A percentile compares a stretch with the other conserved stretches of the same genome.
phyloP scores from a whole-genome alignment of 208 protist genomes.

The Trichomonas gallinae region DNA sequence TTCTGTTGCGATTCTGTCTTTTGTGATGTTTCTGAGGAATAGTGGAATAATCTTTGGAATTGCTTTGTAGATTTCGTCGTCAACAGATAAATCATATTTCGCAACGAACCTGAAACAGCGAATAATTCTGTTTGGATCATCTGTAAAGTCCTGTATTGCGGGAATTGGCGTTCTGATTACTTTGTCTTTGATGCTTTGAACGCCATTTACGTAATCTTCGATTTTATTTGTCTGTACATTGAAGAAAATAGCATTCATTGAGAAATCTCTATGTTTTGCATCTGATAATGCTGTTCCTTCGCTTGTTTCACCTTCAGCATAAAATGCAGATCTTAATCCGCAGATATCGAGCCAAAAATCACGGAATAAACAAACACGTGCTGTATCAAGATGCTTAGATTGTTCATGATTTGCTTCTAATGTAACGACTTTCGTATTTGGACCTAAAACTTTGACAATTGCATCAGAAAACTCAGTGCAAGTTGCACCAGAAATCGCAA shows the following conservation, averaged over 20 bases:
- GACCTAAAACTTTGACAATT: background rate
- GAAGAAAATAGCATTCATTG: slow-evolving; percentile 94
- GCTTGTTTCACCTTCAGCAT: background rate
- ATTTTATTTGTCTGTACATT: slow-evolving; percentile 71
- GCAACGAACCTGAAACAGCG: slow-evolving; percentile 41
- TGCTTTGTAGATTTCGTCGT: background rate
- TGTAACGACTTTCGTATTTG: background rate
- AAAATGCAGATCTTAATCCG: background rate
- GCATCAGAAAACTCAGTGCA: background rate
- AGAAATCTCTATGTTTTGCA: slow-evolving; percentile 83
- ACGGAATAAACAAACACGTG: background rate
- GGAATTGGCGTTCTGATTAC: slow-evolving; percentile 37
- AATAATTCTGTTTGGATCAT: slow-evolving; percentile 48
- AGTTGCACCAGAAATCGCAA: slow-evolving; percentile 67
- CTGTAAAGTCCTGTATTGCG: slow-evolving; percentile 36
- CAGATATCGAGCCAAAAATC: slow-evolving; percentile 2
- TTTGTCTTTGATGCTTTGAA: background rate
- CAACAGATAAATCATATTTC: slow-evolving; percentile 30
- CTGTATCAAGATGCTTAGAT: slow-evolving; percentile 5
- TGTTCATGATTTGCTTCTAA: slow-evolving; percentile 14
- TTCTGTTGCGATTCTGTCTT: background rate
- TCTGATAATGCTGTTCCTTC: slow-evolving; percentile 66
- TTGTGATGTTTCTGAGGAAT: background rate
- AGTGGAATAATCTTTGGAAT: background rate
- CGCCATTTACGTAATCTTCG: background rate